Evolutionary conservation across 164 flowering plant genomes (phyloP), one percentile per base, ranked within the genome.

Genomic region (Umbilicus rupestris): DNA sequence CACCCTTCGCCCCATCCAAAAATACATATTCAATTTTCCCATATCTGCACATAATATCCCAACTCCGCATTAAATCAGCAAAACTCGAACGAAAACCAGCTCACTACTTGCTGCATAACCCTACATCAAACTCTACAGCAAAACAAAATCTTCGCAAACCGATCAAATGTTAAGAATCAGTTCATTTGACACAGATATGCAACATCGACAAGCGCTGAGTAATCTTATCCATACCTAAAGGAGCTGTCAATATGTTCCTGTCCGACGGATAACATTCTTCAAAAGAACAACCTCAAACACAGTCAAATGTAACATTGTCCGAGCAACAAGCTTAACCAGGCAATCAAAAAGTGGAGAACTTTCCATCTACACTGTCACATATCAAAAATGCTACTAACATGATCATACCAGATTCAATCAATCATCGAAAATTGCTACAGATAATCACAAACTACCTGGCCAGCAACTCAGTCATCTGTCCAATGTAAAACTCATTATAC

Each of bases 1-100:
- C 78, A 39, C 97, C 99, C 73, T 89, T 88, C 30, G 97, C 97
- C 58, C 99, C 99, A 78, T 94, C 99, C 77, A 94, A 74, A 75
- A 75, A 94, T 8, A 94, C 89, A 64, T 94, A 91, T 73, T 77
- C 83, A 49, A 92, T 79, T 66, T 79, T 82, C 64, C 96, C 99
- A 80, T 95, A 95, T 80, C 99, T 68, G 71, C 57, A 35, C 19
- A 49, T 7, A 33, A 28, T 41, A 41, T 41, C 12, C 12, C 44
- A 41, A 41, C 44, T 41, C 37, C 37, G 6, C 16, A 14, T 52
- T 26, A 19, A 20, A 52, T 52, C 29, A 52, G 59, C 12, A 19
- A 26, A 26, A 33, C 16, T n/a, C 5, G 10, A 66, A 49, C 41
- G 15, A 66, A 28, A 26, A 63, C 39, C 66, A 63, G 47, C 46